Evolutionary conservation across 192 early-diverging fungal species (phyloP), one percentile per base, ranked within the genome.

Genomic region (Diversispora epigaea): DNA sequence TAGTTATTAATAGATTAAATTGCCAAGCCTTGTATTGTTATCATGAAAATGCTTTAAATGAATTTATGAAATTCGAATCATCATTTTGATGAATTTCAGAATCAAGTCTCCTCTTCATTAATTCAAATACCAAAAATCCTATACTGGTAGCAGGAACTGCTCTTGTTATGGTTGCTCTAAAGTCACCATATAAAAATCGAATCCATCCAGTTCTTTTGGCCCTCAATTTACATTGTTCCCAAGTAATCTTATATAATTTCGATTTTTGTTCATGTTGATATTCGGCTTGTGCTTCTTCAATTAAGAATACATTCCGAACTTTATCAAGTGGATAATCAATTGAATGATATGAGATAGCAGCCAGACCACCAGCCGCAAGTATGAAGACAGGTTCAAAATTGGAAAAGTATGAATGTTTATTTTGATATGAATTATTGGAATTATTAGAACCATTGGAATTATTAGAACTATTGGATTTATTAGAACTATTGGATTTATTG

Each of bases 261-360:
- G 77, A 52, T 15, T 61, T 39, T 4, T 76, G 76, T 40, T 66
- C 61, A 40, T 61, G 76, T n/a, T 81, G 76, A 45, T 77, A 85
- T 46, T 84, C 82, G 1, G 85, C 76, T 46, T 87, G 81, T 4
- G 87, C 86, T 56, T 90, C 87, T 57, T 89, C 89, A 9, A 90
- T 84, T 44, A 87, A 88, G 54, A 93, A 86, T 6, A 90, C 86
- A 49, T 81, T 83, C 4, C 88, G 86, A 64, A 93, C 86, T 52
- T 85, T 88, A 62, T 89, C 86, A 19, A 93, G 71, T 0, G 92
- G 92, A 61, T 90, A 89, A 43, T 93, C 92, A 25, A 92, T 81
- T 1, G 82, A 77, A 71, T 93, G 92, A 77, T 93, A 93, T 1
- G 90, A 91, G 21, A 90, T 70, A 5, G 89, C 87, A 2, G 89